Conservation (phyloP, 257 asterid genomes). For the Fraxinus quadrangulata region DNA sequence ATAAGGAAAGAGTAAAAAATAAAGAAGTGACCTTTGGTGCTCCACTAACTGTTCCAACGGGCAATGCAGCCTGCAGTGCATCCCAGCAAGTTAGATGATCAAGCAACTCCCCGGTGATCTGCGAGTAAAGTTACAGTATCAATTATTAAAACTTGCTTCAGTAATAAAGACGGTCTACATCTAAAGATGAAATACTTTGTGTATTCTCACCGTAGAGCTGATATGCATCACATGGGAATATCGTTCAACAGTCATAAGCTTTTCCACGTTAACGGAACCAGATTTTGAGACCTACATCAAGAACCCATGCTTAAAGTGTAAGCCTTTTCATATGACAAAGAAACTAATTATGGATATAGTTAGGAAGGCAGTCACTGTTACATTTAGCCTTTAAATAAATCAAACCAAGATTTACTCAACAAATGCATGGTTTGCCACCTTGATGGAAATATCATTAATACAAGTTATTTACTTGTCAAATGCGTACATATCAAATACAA, state of each 20-base stretch:
- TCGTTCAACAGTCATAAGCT: conserved; percentile 78
- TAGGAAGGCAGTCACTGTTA: too few species aligned
- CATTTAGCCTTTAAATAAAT: too few species aligned
- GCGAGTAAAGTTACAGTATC: conserved; percentile 13
- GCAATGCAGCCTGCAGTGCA: conserved; percentile 82
- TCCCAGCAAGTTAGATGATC: conserved; percentile 88
- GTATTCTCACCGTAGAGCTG: conserved; percentile 82
- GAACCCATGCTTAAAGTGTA: background rate
- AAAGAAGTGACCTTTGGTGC: conserved; percentile 71
- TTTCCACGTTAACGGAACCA: conserved; percentile 79
- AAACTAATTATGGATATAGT: too few species aligned
- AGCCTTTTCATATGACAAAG: too few species aligned
- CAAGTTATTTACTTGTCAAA: too few species aligned
- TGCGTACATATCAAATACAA: too few species aligned
- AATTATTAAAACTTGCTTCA: conserved; percentile 3
- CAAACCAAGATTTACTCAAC: too few species aligned
- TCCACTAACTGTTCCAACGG: conserved; percentile 96
- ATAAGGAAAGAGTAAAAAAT: background rate
- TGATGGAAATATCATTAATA: too few species aligned
- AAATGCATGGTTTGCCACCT: too few species aligned
- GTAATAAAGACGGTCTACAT: background rate
- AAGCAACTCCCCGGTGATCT: conserved; percentile 87
- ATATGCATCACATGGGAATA: conserved; percentile 96
- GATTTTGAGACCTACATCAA: conserved; percentile 76
- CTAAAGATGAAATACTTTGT: background rate